A percentile compares a stretch with the other conserved stretches of the same genome.
phyloP scores from a whole-genome alignment of 768 basidiomycete genomes.

The Steccherinum ochraceum region DNA sequence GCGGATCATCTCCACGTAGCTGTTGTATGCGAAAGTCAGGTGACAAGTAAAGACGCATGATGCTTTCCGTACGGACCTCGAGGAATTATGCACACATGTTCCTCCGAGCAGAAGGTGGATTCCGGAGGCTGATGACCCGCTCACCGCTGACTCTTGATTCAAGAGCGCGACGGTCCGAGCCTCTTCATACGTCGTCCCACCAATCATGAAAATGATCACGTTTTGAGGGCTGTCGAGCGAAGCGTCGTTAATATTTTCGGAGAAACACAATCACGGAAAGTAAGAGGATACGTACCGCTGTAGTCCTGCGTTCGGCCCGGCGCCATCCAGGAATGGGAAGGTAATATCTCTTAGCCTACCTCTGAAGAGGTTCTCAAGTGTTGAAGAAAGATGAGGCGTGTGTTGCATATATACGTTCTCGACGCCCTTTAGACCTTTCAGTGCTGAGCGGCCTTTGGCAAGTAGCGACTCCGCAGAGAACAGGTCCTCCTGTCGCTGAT shows the following conservation, averaged over 20 bases:
- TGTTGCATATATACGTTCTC: constrained; percentile 99
- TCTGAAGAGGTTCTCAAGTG: constrained; percentile 82
- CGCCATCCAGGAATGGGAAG: constrained; percentile 82
- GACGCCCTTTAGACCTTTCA: constrained; percentile 96
- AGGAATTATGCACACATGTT: constrained; percentile 92
- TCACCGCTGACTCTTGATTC: constrained; percentile 72
- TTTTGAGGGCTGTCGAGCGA: constrained; percentile 71
- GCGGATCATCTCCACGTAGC: constrained; percentile 87
- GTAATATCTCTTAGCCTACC: constrained; percentile 82
- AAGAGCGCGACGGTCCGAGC: constrained; percentile 77
- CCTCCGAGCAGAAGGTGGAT: constrained; percentile 85
- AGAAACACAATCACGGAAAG: background rate
- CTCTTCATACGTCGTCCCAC: constrained; percentile 95
- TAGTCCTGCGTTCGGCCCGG: constrained; percentile 59
- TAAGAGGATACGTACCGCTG: constrained; percentile 46
- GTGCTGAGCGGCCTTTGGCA: constrained; percentile 87
- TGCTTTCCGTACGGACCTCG: constrained; percentile 52
- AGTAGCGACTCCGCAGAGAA: constrained; percentile 94
- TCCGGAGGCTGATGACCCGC: constrained; percentile 44
- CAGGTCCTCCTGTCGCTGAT: constrained; percentile 95
- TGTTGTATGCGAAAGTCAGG: constrained; percentile 24
- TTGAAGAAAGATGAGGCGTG: constrained; percentile 87
- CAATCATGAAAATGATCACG: constrained; percentile 94
- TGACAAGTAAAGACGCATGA: too few relatives aligned
- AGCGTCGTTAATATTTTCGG: background rate